phyloP scores from a whole-genome alignment of 2,329 filamentous ascomycete species.

The Talaromyces piceae region DNA sequence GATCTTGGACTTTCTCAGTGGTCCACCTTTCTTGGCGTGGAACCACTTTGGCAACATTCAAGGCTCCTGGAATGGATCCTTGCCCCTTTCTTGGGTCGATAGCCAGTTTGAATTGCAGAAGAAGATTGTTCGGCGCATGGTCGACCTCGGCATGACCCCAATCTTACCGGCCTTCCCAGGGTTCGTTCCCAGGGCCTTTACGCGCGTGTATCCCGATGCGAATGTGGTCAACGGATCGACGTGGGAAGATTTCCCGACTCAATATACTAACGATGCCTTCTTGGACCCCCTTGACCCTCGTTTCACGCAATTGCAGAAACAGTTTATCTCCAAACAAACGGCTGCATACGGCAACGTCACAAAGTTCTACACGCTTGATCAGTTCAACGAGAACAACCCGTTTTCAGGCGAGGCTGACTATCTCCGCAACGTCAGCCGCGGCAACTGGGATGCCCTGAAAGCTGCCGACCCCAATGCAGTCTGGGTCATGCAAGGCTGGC shows the following conservation, averaged over 20 bases:
- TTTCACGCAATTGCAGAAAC: conserved; percentile 39
- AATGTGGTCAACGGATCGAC: conserved; percentile 37
- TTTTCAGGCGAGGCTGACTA: conserved; percentile 40
- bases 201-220: conserved; percentile 37
- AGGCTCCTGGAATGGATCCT: conserved; percentile 40
- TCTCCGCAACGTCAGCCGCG: conserved; percentile 35
- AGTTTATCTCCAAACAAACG: conserved; percentile 42
- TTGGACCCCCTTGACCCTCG: conserved; percentile 40
- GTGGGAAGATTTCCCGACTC: conserved; percentile 37
- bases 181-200: conserved; percentile 41
- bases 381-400: conserved; percentile 48
- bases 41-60: conserved; percentile 51
- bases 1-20: conserved; percentile 42
- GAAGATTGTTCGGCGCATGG: conserved; percentile 44
- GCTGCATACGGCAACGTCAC: conserved; percentile 43
- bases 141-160: conserved; percentile 47
- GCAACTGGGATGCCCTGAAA: conserved; percentile 44
- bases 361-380: conserved; percentile 45
- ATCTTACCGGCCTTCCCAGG: conserved; percentile 46
- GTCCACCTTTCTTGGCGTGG: conserved; percentile 47
- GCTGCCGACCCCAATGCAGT: conserved; percentile 41
- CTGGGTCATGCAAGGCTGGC: conserved; percentile 50
- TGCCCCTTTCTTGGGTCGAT: conserved; percentile 42
- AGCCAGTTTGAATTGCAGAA: conserved; percentile 43
- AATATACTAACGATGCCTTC: conserved; percentile 43